Evolutionary conservation across 768 basidiomycete genomes (phyloP).

Genomic region (Heimioporus sp.): DNA sequence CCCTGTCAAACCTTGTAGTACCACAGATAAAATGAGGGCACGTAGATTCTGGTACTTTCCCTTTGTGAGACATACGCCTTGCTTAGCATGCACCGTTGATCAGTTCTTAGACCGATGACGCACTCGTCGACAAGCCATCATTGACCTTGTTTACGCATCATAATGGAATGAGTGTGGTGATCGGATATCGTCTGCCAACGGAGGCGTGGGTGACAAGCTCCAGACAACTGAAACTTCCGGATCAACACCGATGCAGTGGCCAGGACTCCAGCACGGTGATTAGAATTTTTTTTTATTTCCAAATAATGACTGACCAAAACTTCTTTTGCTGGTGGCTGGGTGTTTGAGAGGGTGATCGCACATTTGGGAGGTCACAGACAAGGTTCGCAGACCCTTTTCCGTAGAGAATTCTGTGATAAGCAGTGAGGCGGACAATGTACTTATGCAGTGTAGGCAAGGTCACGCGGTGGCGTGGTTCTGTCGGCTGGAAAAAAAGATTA

Average conservation of each 20-base stretch:
- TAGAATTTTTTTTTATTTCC: background rate
- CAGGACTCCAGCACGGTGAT: background rate
- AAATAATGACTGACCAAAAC: conserved; percentile 10
- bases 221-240: background rate
- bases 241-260: background rate
- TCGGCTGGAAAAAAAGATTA: background rate
- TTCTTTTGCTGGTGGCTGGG: background rate
- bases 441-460: too few relatives aligned
- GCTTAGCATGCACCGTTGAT: conserved; percentile 1
- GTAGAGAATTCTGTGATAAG: background rate
- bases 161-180: conserved; percentile 2
- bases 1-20: background rate
- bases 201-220: background rate
- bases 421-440: background rate
- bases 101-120: background rate
- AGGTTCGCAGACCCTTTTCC: background rate
- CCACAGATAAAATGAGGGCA: background rate
- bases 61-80: background rate
- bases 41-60: background rate
- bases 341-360: background rate
- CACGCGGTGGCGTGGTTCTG: background rate
- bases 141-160: conserved; percentile 1
- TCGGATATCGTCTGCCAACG: conserved; percentile 1
- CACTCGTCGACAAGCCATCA: background rate
- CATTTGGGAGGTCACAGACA: background rate